Base-by-base conservation (phyloP, 345 rosid species). In the Garcia nutans region DNA sequence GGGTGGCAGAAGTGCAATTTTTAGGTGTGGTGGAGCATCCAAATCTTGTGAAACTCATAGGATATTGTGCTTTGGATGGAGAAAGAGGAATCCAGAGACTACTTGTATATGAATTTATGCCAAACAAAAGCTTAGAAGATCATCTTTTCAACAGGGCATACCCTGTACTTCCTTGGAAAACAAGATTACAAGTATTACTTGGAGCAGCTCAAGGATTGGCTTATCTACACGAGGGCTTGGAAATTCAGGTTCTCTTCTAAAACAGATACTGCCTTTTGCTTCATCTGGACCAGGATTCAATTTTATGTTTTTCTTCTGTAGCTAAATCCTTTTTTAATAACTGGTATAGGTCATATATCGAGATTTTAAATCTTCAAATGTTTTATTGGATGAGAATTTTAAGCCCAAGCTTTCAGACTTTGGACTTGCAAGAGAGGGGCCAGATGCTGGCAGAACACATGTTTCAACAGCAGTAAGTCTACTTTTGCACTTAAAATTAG, bases 401-500 rank as follows among this genome's bases (percentile, higher is more conserved):
- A 83, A 83, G 19, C 89, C 99, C 6, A 95, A 86, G 83, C 91
- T 94, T 78, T 92, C 97, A 8, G 97, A 94, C 83, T 95, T 93
- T 64, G 97, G 99, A 3, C 91, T 95, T 44, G 99, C 97, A 0
- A 85, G 99, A 87, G 97, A 90, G 77, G 99, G 99, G 9, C 99
- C 97, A 47, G 54, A 80, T 28, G 91, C 82, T 9, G 97, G 90
- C 71, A 82, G 63, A n/a, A 86, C 93, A 11, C 99, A 94, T 70
- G 97, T 92, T 77, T 92, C 99, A 31, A 92, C 97, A 22, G 92
- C 92, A 10, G 97, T 95, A 82, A 90, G 97, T 86, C 22, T 31
- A 37, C 62, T n/a, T 8, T 3, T 57, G 45, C 42, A 33, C 50
- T 44, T 16, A 23, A 54, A 45, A 31, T 69, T 8, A 26, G 5